A percentile compares a stretch with the other conserved stretches of the same genome.
Conservation (phyloP, 139 green algal genomes). For the Astrephomene gubernaculifera region DNA sequence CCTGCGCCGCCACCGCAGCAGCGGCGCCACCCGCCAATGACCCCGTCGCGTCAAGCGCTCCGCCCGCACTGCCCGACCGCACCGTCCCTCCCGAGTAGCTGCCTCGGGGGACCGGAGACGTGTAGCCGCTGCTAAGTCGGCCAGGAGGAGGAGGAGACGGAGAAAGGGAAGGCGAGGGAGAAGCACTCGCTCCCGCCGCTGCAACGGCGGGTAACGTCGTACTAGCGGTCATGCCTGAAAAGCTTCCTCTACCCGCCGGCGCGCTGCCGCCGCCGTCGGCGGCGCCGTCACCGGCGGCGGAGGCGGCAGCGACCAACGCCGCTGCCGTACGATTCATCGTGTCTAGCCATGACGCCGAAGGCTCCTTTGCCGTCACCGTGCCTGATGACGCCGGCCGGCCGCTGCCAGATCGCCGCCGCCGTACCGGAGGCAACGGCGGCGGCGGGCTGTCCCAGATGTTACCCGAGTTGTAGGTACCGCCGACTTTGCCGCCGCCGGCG, state of each 20-base stretch:
- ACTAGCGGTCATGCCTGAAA: too few relatives aligned
- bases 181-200: too few relatives aligned
- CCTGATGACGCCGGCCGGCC: background rate
- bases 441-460: conserved; percentile 43
- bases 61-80: conserved; percentile 26
- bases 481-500: background rate
- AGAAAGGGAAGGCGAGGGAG: too few relatives aligned
- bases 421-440: conserved; percentile 40
- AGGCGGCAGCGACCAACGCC: background rate
- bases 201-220: too few relatives aligned
- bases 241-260: background rate
- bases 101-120: too few relatives aligned
- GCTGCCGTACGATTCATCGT: conserved; percentile 11
- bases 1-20: background rate
- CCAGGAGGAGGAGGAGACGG: too few relatives aligned
- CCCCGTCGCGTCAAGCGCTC: conserved; percentile 23
- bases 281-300: background rate
- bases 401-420: conserved; percentile 6
- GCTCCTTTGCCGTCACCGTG: background rate
- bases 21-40: background rate
- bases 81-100: background rate
- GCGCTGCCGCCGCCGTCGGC: background rate
- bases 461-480: conserved; percentile 46
- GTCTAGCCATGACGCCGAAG: conserved; percentile 17
- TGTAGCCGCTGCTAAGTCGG: too few relatives aligned